phyloP scores from a whole-genome alignment of 495 filamentous ascomycete species.

The Tuber umbilicatum region DNA sequence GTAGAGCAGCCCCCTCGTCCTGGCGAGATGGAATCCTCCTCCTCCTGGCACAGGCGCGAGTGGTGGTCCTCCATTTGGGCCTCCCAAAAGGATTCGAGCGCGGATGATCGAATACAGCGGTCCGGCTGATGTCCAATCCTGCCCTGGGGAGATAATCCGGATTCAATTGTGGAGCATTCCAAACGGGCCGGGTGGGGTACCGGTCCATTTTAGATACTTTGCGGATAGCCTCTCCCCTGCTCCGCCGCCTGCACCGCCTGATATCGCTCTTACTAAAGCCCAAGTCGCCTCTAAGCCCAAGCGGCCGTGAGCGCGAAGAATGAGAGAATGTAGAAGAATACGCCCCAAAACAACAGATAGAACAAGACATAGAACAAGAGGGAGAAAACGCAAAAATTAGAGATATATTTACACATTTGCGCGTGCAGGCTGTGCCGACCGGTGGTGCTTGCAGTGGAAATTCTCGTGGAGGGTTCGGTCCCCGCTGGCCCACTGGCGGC shows the following conservation, averaged over 20 bases:
- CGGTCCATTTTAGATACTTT: not conserved
- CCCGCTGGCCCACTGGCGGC: slow-evolving; percentile 28
- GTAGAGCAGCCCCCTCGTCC: not conserved
- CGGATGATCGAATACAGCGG: not conserved
- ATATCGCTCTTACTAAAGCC: not conserved
- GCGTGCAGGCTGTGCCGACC: slow-evolving; percentile 26
- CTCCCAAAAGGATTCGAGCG: not conserved
- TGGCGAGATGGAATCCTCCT: not conserved
- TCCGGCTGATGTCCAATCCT: not conserved
- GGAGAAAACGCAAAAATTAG: not conserved
- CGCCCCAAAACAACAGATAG: not conserved
- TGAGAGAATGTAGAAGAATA: not conserved
- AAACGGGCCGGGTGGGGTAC: not conserved
- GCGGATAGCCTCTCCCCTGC: not conserved
- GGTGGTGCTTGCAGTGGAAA: slow-evolving; percentile 35
- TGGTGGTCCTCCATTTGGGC: not conserved
- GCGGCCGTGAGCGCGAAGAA: not conserved
- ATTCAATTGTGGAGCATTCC: not conserved
- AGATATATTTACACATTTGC: not conserved
- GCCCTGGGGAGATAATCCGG: not conserved
- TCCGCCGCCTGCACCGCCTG: slow-evolving; percentile 7
- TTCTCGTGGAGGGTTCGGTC: slow-evolving; percentile 31
- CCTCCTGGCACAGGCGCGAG: not conserved
- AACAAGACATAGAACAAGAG: not conserved
- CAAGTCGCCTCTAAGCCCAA: not conserved